Conservation (phyloP, 164 flowering plant genomes). For the Vitis vinifera region ASM3070453v1 NC_081812.1:15245501-15246000, state of each 20-base stretch:
- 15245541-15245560: not conserved
- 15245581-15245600: too few relatives aligned
- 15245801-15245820: not conserved
- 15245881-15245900: slow-evolving; percentile 79
- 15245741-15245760: not conserved
- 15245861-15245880: slow-evolving; percentile 98
- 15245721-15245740: not conserved
- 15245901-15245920: slow-evolving; percentile 74
- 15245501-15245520: slow-evolving; percentile 63
- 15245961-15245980: too few relatives aligned
- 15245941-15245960: too few relatives aligned
- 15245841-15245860: not conserved
- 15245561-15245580: too few relatives aligned
- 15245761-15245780: not conserved
- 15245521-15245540: not conserved
- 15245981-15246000: too few relatives aligned
- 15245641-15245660: too few relatives aligned
- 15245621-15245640: too few relatives aligned
- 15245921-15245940: slow-evolving; percentile 7
- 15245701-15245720: not conserved
- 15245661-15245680: too few relatives aligned
- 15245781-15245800: not conserved
- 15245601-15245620: too few relatives aligned
- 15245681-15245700: too few relatives aligned
- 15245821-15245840: not conserved